Percentiles rank a stretch among this genome's conserved stretches.
Evolutionary conservation across 2,329 filamentous ascomycete genomes (phyloP).

Genomic region (Cercospora brassicicola): DNA sequence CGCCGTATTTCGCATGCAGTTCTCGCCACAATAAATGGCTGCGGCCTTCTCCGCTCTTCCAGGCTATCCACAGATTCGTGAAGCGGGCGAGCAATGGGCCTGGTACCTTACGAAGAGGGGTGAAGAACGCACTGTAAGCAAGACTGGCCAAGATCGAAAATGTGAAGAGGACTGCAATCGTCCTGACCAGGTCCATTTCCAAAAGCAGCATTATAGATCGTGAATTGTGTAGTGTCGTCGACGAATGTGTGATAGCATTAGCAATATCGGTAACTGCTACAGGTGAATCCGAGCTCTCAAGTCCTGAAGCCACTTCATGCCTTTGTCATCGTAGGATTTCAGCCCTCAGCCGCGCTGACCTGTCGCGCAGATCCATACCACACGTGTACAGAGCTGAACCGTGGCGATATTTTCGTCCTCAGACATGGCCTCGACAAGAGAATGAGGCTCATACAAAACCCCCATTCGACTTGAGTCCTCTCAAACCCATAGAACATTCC

Average conservation of each 20-base stretch:
- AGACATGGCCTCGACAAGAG: not conserved
- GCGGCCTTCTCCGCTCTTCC: not conserved
- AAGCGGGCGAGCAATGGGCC: slow-evolving; percentile 7
- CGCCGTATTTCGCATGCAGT: slow-evolving; percentile 55
- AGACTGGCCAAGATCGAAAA: not conserved
- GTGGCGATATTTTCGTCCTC: not conserved
- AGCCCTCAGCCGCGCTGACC: not conserved
- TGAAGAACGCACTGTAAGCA: not conserved
- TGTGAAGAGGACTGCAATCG: not conserved
- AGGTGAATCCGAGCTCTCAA: not conserved
- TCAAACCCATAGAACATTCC: slow-evolving; percentile 4
- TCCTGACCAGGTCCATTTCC: not conserved
- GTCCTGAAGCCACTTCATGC: not conserved
- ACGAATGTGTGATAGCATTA: too few species aligned
- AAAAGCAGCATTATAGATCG: not conserved
- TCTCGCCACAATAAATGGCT: slow-evolving; percentile 4
- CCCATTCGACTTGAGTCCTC: slow-evolving; percentile 11
- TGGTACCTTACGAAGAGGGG: slow-evolving; percentile 9
- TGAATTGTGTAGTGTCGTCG: not conserved
- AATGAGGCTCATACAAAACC: slow-evolving; percentile 9
- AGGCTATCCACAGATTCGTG: slow-evolving; percentile 7
- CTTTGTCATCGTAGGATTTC: not conserved
- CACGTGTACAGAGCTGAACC: not conserved
- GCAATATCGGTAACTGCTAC: not conserved
- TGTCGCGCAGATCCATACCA: not conserved